Evolutionary conservation across 495 filamentous ascomycete genomes (phyloP), one percentile per base, ranked within the genome.

Genomic region (Aspergillus wentii): DNA sequence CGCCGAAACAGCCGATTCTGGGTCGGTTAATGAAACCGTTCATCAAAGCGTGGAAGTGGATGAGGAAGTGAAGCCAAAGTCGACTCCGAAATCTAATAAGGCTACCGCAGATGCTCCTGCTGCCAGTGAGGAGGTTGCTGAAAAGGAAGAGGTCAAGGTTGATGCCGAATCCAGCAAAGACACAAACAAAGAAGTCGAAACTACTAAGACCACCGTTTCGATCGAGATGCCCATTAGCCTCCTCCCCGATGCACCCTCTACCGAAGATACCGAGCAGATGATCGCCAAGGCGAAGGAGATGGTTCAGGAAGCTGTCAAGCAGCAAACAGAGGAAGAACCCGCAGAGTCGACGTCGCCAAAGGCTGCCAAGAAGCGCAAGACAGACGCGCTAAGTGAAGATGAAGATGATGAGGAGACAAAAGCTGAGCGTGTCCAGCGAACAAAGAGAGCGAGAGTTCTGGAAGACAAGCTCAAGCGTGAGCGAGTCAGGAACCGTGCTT

Each of bases 271-370:
- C 0, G 70, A 85, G 38, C 72, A 81, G 21, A 85, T 96, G 83
- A 80, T 97, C 30, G 82, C 78, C 31, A 75, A 85, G 58, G 92
- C 92, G 5, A 88, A 84, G 57, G 79, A 80, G 46, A 95, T 96
- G 88, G 92, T 97, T 5, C 76, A 84, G 35, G 85, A 85, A 37
- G 88, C 86, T 28, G 72, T 71, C 31, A 78, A 80, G 44, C 58
- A 77, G 30, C 71, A 80, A 20, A 59, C 60, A 1, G 29, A 35
- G 13, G 66, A 44, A 17, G 40, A 59, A n/a, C 41, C 54, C 15
- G 53, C 54, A 5, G 52, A 64, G n/a, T 56, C 54, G 7, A 56
- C 62, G 18, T 51, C 67, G 25, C 70, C 60, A 25, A 80, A 74
- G 54, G 57, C 62, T 35, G 54, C 60, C 15, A 62, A 57, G 54